A percentile compares a stretch with the other conserved stretches of the same genome.
phyloP scores from a whole-genome alignment of 352 stramenopile genomes.

The Paralagenidium karlingii region DNA sequence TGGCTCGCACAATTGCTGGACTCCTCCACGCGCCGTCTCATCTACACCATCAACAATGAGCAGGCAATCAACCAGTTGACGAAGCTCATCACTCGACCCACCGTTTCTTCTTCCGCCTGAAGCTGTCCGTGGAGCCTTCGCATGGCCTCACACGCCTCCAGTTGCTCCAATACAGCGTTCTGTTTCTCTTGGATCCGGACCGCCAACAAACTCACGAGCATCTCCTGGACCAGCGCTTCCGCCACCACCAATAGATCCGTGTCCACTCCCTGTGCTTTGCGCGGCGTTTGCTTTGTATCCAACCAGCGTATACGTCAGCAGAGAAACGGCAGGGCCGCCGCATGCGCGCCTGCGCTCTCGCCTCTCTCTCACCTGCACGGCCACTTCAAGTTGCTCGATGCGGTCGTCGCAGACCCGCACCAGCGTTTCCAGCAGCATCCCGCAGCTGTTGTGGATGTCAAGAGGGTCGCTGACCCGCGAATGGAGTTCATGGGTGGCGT shows the following conservation, averaged over 20 bases:
- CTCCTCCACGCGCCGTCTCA: too few species aligned
- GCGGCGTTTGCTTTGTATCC: too few species aligned
- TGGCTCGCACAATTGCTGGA: too few species aligned
- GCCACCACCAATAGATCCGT: conserved; percentile 46
- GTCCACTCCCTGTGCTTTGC: too few species aligned
- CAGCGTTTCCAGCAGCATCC: conserved; percentile 25
- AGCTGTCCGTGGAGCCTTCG: conserved; percentile 25
- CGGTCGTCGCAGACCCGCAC: conserved; percentile 39
- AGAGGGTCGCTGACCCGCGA: too few species aligned
- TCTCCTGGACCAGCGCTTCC: conserved; percentile 52
- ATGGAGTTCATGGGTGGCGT: too few species aligned
- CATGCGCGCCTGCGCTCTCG: too few species aligned
- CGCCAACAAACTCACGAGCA: conserved; percentile 39
- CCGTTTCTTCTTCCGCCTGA: conserved; percentile 27
- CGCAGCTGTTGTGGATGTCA: too few species aligned
- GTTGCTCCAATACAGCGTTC: conserved; percentile 33
- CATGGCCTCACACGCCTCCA: conserved; percentile 44
- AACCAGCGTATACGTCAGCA: too few species aligned
- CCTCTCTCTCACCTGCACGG: too few species aligned
- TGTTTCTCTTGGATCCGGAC: conserved; percentile 44
- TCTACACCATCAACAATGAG: not conserved
- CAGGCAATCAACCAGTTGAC: too few species aligned
- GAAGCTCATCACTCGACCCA: conserved; percentile 7
- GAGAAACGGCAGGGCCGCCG: too few species aligned
- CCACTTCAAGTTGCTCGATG: conserved; percentile 23